Evolutionary conservation across 2,329 filamentous ascomycete species (phyloP), one percentile per base, ranked within the genome.

Genomic region (Ophiostoma perfectum): DNA sequence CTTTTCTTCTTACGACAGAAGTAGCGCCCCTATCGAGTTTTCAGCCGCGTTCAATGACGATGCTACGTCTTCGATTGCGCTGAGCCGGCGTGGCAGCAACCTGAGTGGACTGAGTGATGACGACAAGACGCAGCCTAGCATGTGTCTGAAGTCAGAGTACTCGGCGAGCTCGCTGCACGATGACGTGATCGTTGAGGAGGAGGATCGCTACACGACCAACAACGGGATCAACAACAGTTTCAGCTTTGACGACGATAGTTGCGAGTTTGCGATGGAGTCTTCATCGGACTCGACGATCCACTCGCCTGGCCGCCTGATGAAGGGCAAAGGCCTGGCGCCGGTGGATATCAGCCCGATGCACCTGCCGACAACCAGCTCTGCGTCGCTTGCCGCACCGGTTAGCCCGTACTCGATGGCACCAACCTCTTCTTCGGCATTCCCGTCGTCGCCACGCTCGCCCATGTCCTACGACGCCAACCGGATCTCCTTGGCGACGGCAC

Each of bases 401-500:
- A 88, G 89, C 76, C 88, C 90, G 8, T 87, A 88, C 67, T 85
- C 90, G 55, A 84, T 86, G 70, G 84, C 85, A 66, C 83, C 86
- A 71, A 81, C 87, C 0, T 90, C 90, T 0, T 65, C 69, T 11
- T 83, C 90, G 0, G 68, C 67, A 8, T 83, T 88, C 74, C 84
- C 90, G 0, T 92, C 90, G 5, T 92, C 90, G 5, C 90, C 90
- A 0, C 85, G 89, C 67, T 85, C 89, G 70, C 81, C 88, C 69
- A 81, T 90, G 77, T 88, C 86, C 4, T 88, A 91, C 68, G 90
- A 93, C 71, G 86, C 86, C 0, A 88, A 90, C 67, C 85, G 89
- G 27, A 85, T 92, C 41, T 91, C 90, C 5, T 85, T 92, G 42
- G 91, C 90, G 5, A 93, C 90, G 1, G 88, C 90, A 2, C 87